These are phyloP conservation scores for Nicotiana tomentosiformis DNA, from an alignment of 257 asterid species.

Conservation along the genomic window DNA sequence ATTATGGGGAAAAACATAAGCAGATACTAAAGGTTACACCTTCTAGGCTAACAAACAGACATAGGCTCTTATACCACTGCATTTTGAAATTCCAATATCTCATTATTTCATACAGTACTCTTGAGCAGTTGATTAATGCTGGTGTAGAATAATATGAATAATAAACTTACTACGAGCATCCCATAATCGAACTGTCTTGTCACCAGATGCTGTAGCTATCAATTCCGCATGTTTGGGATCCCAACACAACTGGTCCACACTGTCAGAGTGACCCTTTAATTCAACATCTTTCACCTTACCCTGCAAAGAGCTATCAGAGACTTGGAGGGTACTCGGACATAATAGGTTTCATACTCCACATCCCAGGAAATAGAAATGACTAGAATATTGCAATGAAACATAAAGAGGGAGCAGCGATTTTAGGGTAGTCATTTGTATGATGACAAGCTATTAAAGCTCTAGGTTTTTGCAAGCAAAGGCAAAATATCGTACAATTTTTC, in stretches of 20 bases:
- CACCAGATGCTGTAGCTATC: slow-evolving; percentile 98
- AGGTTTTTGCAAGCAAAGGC: slow-evolving; percentile 1
- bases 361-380: background rate
- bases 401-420: background rate
- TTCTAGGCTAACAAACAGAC: background rate
- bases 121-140: background rate
- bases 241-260: slow-evolving; percentile 99
- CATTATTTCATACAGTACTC: background rate
- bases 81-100: background rate
- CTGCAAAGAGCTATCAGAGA: slow-evolving; percentile 33
- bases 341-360: background rate
- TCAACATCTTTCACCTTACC: slow-evolving; percentile 87
- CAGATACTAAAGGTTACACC: background rate
- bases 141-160: background rate
- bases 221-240: slow-evolving; percentile 95
- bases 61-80: background rate
- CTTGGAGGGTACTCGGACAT: background rate
- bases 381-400: background rate
- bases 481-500: background rate
- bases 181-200: slow-evolving; percentile 97
- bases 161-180: slow-evolving; percentile 91
- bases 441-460: background rate
- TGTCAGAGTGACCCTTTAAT: slow-evolving; percentile 89
- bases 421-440: background rate
- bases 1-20: background rate